These are phyloP conservation scores for Corrigiola litoralis DNA, from an alignment of 179 eudicot genomes.

Conservation along the genomic window DNA sequence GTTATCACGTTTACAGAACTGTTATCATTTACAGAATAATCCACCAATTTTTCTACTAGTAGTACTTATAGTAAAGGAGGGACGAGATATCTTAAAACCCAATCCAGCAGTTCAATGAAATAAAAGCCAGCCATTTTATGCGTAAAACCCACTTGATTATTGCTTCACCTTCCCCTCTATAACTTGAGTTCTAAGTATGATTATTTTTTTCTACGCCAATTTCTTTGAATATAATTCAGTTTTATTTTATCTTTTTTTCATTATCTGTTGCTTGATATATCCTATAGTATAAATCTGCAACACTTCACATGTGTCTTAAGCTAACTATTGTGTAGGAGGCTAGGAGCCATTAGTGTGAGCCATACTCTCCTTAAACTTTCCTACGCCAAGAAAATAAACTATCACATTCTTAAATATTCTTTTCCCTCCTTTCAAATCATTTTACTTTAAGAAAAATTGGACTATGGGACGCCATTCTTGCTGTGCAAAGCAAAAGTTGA, in stretches of 20 bases:
- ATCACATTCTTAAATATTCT: background rate
- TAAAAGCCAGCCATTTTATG: slow-evolving; percentile 15
- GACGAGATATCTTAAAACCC: slow-evolving; percentile 21
- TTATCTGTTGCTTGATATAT: background rate
- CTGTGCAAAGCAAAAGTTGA: slow-evolving; percentile 59
- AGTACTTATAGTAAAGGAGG: background rate
- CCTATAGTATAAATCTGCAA: slow-evolving; percentile 15
- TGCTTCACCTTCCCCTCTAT: slow-evolving; percentile 26
- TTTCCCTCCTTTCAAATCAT: background rate
- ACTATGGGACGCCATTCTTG: slow-evolving; percentile 63
- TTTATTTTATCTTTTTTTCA: background rate
- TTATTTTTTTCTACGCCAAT: slow-evolving; percentile 5
- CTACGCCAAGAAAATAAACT: background rate
- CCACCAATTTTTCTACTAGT: background rate
- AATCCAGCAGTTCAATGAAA: slow-evolving; percentile 17
- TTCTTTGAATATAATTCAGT: background rate
- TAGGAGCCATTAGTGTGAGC: no score
- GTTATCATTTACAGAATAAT: slow-evolving; percentile 8
- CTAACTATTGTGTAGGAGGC: no score
- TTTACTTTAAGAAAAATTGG: background rate
- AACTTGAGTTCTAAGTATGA: slow-evolving; percentile 71
- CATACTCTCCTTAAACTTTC: background rate
- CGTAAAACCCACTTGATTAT: slow-evolving; percentile 41
- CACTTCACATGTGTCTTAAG: slow-evolving; percentile 20
- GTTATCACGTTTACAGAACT: slow-evolving; percentile 25